phyloP scores from a whole-genome alignment of 257 asterid genomes.

The Schizonepeta tenuifolia region DNA sequence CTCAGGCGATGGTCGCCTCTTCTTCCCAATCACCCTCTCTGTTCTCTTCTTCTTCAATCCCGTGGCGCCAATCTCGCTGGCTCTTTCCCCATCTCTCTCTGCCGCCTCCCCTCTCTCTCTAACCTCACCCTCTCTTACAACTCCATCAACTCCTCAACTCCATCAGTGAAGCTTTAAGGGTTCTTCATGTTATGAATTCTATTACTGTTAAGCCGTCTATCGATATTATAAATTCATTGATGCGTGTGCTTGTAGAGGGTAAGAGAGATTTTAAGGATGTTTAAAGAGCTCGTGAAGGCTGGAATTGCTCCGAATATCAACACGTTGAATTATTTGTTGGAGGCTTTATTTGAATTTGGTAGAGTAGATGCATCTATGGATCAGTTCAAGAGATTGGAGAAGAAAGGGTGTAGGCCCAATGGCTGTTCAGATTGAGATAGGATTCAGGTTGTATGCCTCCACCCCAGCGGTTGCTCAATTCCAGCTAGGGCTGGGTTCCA shows the following conservation, averaged over 20 bases:
- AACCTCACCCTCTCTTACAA: conserved; percentile 49
- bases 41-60: conserved; percentile 49
- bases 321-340: conserved; percentile 69
- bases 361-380: conserved; percentile 65
- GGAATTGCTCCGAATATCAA: conserved; percentile 65
- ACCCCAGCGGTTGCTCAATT: too few relatives aligned
- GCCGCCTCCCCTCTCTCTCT: conserved; percentile 59
- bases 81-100: conserved; percentile 58
- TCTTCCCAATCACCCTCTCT: conserved; percentile 75
- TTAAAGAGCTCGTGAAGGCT: conserved; percentile 79
- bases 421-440: too few relatives aligned
- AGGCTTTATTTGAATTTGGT: conserved; percentile 67
- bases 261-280: conserved; percentile 73
- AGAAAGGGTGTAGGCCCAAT: conserved; percentile 80
- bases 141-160: conserved; percentile 54
- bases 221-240: conserved; percentile 50
- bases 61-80: conserved; percentile 60
- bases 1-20: conserved; percentile 95
- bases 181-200: conserved; percentile 61
- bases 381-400: conserved; percentile 68
- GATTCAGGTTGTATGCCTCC: too few relatives aligned
- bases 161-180: conserved; percentile 74
- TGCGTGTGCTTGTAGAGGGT: conserved; percentile 62
- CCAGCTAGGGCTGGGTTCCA: too few relatives aligned
- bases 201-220: conserved; percentile 56